Evolutionary conservation across 441 rosid species (phyloP).

Genomic region (Bocquillonia castaneifolia): DNA sequence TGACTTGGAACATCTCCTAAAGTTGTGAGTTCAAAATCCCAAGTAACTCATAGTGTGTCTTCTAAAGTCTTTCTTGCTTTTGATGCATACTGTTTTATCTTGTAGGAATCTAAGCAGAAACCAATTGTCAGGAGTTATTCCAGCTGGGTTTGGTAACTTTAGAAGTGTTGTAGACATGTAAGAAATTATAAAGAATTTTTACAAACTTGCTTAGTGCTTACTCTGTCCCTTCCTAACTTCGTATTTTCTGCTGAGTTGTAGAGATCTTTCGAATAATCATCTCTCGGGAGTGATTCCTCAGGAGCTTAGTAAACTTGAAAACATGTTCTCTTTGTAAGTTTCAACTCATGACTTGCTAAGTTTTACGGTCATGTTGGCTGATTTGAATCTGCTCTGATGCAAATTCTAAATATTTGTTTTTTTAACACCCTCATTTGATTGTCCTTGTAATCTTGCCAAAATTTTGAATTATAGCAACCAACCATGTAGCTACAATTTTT

Average conservation of each 20-base stretch:
- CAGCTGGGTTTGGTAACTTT: constrained; percentile 81
- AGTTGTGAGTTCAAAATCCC: constrained; percentile 54
- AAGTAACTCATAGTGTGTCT: constrained; percentile 8
- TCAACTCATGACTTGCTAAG: neutral
- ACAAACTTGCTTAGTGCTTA: neutral
- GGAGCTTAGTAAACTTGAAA: constrained; percentile 78
- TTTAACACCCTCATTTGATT: too few species aligned
- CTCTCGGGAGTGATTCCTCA: constrained; percentile 74
- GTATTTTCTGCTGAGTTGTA: constrained; percentile 26
- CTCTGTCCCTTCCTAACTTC: constrained; percentile 18
- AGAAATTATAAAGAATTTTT: constrained; percentile 23
- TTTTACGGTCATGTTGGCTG: too few species aligned
- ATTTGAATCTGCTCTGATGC: too few species aligned
- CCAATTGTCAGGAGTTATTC: constrained; percentile 59
- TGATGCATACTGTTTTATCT: constrained; percentile 10
- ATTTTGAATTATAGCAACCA: too few species aligned
- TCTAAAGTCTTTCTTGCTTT: constrained; percentile 6
- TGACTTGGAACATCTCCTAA: constrained; percentile 87
- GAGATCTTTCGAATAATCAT: constrained; percentile 89
- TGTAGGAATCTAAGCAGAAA: constrained; percentile 84
- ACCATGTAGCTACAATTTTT: too few species aligned
- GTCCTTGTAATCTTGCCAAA: too few species aligned
- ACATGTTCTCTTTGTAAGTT: constrained; percentile 68
- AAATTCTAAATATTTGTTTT: too few species aligned
- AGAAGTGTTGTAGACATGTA: constrained; percentile 91